Conservation (phyloP, 2,329 filamentous ascomycete species). For the Colletotrichum sp. region DNA sequence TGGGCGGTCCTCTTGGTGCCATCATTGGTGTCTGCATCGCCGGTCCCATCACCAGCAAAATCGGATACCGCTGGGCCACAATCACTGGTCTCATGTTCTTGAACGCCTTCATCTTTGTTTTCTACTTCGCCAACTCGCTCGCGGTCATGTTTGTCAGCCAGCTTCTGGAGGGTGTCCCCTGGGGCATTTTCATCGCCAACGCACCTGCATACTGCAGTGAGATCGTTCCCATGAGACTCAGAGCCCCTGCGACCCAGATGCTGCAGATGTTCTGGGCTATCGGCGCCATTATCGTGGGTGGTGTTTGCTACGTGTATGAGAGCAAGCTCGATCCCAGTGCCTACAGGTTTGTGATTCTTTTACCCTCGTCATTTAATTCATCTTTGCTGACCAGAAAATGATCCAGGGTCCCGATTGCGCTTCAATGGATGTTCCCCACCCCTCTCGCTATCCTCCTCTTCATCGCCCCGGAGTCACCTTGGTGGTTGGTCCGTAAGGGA, state of each 20-base stretch:
- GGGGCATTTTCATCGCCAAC: slow-evolving; percentile 72
- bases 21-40: slow-evolving; percentile 64
- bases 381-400: slow-evolving; percentile 32
- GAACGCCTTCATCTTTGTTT: slow-evolving; percentile 63
- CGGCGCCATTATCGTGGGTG: slow-evolving; percentile 65
- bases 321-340: slow-evolving; percentile 24
- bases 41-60: slow-evolving; percentile 62
- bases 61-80: slow-evolving; percentile 66
- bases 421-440: slow-evolving; percentile 66
- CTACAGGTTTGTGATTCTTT: slow-evolving; percentile 11
- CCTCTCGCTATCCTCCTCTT: slow-evolving; percentile 55
- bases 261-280: slow-evolving; percentile 72
- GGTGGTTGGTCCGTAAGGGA: slow-evolving; percentile 62
- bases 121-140: slow-evolving; percentile 50
- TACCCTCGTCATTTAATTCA: slow-evolving; percentile 16
- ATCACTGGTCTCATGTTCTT: slow-evolving; percentile 59
- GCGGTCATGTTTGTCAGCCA: slow-evolving; percentile 56
- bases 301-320: slow-evolving; percentile 60
- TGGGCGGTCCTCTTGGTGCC: slow-evolving; percentile 61
- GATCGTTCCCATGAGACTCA: slow-evolving; percentile 63
- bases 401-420: slow-evolving; percentile 55
- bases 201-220: slow-evolving; percentile 67
- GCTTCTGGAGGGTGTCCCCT: slow-evolving; percentile 66
- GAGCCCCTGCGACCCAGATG: slow-evolving; percentile 65
- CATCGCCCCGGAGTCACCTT: slow-evolving; percentile 58